Evolutionary conservation across 805 yeast genomes (phyloP).

Genomic region (Crinitomyces ghanaensis): DNA sequence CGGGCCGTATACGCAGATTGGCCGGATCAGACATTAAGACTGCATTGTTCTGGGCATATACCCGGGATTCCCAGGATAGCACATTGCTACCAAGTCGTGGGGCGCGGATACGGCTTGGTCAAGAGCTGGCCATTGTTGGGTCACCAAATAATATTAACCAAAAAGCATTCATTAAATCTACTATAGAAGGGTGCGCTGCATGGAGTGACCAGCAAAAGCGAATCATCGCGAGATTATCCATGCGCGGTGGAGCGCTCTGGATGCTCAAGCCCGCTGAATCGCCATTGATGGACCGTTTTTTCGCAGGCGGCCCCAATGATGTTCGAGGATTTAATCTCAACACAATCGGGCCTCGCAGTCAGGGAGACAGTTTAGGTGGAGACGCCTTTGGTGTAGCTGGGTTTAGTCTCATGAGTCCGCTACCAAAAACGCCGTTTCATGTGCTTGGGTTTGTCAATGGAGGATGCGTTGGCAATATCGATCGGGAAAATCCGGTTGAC

Average conservation of each 20-base stretch:
- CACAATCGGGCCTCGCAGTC: constrained; percentile 53
- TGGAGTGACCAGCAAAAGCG: too few relatives aligned
- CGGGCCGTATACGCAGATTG: constrained; percentile 41
- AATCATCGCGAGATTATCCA: constrained; percentile 8
- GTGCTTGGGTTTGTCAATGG: constrained; percentile 54
- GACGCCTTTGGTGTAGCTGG: constrained; percentile 47
- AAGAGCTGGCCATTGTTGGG: constrained; percentile 34
- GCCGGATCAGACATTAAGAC: constrained; percentile 57
- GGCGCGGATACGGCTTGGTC: constrained; percentile 27
- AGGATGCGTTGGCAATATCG: constrained; percentile 40
- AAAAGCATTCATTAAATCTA: constrained; percentile 24
- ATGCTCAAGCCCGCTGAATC: constrained; percentile 29
- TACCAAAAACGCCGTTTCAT: constrained; percentile 53
- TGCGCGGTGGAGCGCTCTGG: constrained; percentile 44
- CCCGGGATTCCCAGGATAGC: constrained; percentile 34
- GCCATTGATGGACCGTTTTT: constrained; percentile 70
- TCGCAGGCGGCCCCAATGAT: constrained; percentile 67
- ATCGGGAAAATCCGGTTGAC: constrained; percentile 10
- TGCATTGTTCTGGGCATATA: constrained; percentile 35
- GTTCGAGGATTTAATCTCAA: constrained; percentile 59
- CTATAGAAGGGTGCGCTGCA: constrained; percentile 27
- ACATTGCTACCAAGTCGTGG: constrained; percentile 40
- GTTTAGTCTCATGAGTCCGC: constrained; percentile 42
- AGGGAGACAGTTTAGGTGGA: constrained; percentile 56
- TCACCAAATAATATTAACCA: constrained; percentile 14